Evolutionary conservation across 2,329 filamentous ascomycete genomes (phyloP).

Genomic region (Coniella lustricola): DNA sequence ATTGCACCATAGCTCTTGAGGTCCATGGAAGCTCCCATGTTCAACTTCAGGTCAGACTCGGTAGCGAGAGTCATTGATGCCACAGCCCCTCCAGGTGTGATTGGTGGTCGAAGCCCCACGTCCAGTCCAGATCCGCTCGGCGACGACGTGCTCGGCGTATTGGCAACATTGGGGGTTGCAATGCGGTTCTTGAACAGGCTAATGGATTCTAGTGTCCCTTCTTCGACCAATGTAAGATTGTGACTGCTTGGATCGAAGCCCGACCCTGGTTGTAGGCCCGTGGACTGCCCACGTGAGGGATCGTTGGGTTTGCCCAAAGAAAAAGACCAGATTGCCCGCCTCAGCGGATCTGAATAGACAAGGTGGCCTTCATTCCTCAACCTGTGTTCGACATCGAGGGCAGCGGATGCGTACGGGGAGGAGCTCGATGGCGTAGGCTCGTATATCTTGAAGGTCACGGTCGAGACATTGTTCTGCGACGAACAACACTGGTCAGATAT

Average conservation of each 20-base stretch:
- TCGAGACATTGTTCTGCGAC: conserved; percentile 48
- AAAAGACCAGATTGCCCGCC: conserved; percentile 50
- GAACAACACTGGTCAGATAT: conserved; percentile 15
- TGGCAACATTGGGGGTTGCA: conserved; percentile 31
- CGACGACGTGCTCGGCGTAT: conserved; percentile 40
- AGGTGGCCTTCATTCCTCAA: conserved; percentile 47
- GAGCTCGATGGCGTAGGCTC: conserved; percentile 38
- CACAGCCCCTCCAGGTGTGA: conserved; percentile 18
- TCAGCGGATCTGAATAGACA: conserved; percentile 43
- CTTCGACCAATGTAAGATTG: conserved; percentile 38
- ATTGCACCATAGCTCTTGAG: conserved; percentile 28
- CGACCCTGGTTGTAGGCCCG: conserved; percentile 27
- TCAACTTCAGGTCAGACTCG: conserved; percentile 26
- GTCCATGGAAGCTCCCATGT: conserved; percentile 20
- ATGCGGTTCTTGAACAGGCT: conserved; percentile 39
- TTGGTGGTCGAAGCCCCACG: conserved; percentile 24
- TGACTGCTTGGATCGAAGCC: conserved; percentile 38
- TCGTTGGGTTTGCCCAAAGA: conserved; percentile 38
- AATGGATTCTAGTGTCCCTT: conserved; percentile 43
- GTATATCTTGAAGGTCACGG: conserved; percentile 49
- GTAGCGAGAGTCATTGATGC: neutral
- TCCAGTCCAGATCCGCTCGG: conserved; percentile 36
- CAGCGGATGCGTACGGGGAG: conserved; percentile 37
- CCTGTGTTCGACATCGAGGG: conserved; percentile 43
- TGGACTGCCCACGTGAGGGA: conserved; percentile 18